These are phyloP conservation scores for Verticillium alfalfae DNA, from an alignment of 2,329 filamentous ascomycete species.

Conservation along the genomic window DNA sequence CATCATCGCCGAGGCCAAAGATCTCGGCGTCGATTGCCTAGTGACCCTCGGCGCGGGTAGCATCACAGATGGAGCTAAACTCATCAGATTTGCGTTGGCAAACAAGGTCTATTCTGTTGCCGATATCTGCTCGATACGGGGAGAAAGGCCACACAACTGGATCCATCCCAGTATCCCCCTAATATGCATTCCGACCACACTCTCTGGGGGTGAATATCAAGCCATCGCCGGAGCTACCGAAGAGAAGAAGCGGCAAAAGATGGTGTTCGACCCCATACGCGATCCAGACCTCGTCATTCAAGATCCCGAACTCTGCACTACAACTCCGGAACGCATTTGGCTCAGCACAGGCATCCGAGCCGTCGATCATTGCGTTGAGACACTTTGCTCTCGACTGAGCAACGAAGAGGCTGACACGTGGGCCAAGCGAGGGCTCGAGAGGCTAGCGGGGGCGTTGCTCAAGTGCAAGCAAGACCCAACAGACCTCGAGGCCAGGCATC, in stretches of 20 bases:
- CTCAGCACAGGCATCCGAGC: slow-evolving; percentile 51
- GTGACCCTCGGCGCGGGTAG: slow-evolving; percentile 50
- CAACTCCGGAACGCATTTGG: slow-evolving; percentile 49
- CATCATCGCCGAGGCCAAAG: slow-evolving; percentile 32
- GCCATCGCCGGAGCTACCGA: slow-evolving; percentile 22
- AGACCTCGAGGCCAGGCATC: slow-evolving; percentile 34
- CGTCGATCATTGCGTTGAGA: slow-evolving; percentile 54
- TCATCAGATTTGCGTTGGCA: slow-evolving; percentile 42
- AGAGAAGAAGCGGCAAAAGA: slow-evolving; percentile 16
- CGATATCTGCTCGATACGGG: slow-evolving; percentile 13
- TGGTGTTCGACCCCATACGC: slow-evolving; percentile 24
- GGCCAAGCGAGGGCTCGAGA: not conserved
- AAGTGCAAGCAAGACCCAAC: slow-evolving; percentile 13
- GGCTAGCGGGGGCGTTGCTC: not conserved
- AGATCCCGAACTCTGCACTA: slow-evolving; percentile 43
- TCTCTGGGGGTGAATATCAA: slow-evolving; percentile 29
- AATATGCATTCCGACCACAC: slow-evolving; percentile 26
- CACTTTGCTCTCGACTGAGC: slow-evolving; percentile 37
- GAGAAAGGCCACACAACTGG: no score
- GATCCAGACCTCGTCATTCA: slow-evolving; percentile 49
- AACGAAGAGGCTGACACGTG: slow-evolving; percentile 20
- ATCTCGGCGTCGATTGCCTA: slow-evolving; percentile 37
- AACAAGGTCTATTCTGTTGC: slow-evolving; percentile 33
- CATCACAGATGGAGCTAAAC: slow-evolving; percentile 51
- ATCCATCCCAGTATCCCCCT: slow-evolving; percentile 19